phyloP scores from a whole-genome alignment of 2,329 filamentous ascomycete genomes.

The Trichoderma sp. region DNA sequence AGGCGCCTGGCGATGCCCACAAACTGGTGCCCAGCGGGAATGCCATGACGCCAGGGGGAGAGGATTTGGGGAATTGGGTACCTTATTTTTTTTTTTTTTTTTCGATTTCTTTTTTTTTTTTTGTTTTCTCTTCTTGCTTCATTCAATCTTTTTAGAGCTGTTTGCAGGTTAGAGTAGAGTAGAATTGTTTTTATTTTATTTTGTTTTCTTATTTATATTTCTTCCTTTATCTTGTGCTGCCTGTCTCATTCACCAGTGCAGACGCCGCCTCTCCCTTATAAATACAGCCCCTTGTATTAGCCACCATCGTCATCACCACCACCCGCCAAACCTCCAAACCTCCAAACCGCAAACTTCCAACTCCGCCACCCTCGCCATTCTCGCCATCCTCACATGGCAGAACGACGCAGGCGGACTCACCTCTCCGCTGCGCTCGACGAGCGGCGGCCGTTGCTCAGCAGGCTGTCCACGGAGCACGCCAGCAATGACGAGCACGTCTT shows the following conservation, averaged over 20 bases:
- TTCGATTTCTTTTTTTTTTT: too few relatives aligned
- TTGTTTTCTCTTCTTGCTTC: background rate
- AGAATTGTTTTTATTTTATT: background rate
- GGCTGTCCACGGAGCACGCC: conserved; percentile 30
- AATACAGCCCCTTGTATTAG: background rate
- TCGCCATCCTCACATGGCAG: conserved; percentile 20
- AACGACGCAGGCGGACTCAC: conserved; percentile 31
- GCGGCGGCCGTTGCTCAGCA: conserved; percentile 36
- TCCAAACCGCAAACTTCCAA: background rate
- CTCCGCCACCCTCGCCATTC: background rate
- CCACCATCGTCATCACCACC: conserved; percentile 1
- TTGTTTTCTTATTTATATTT: background rate
- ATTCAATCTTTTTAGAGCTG: background rate
- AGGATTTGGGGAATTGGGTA: background rate
- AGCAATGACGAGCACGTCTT: conserved; percentile 41
- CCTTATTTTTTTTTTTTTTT: background rate
- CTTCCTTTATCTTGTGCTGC: background rate
- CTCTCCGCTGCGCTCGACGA: conserved; percentile 32
- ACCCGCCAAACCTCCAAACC: background rate
- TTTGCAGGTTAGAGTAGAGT: background rate
- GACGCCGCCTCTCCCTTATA: background rate
- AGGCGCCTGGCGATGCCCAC: conserved; percentile 17
- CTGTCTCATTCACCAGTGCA: background rate
- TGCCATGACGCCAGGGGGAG: background rate
- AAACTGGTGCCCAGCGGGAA: background rate